A percentile compares a stretch with the other conserved stretches of the same genome.
Evolutionary conservation across 805 yeast species (phyloP).

Genomic region (Yarrowia porcina): DNA sequence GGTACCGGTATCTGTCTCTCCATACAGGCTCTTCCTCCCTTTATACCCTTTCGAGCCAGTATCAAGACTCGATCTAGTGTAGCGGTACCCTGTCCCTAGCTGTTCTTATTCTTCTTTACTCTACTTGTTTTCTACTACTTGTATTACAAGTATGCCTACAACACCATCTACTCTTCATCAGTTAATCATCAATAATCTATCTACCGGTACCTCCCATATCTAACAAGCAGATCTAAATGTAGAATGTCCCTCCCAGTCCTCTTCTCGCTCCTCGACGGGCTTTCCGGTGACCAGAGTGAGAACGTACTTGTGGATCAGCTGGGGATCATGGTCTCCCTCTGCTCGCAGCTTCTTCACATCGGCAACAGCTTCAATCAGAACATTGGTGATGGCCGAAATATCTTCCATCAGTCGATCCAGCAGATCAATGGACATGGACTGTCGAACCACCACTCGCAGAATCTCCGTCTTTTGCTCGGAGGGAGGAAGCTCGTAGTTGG

Average conservation of each 20-base stretch:
- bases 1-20: too few species aligned
- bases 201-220: neutral
- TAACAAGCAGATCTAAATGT: conserved; percentile 11
- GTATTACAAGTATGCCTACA: too few species aligned
- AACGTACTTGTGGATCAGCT: conserved; percentile 14
- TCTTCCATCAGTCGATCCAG: conserved; percentile 64
- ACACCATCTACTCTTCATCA: too few species aligned
- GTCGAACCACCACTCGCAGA: conserved; percentile 78
- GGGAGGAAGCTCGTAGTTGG: conserved; percentile 80
- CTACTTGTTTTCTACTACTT: too few species aligned
- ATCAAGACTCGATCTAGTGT: too few species aligned
- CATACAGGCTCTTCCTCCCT: too few species aligned
- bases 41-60: too few species aligned
- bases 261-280: conserved; percentile 22
- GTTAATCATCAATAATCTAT: neutral
- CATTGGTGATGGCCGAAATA: conserved; percentile 51
- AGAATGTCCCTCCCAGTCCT: conserved; percentile 21
- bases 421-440: conserved; percentile 59
- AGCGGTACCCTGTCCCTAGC: too few species aligned
- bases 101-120: too few species aligned
- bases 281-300: conserved; percentile 9
- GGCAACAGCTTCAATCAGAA: conserved; percentile 50
- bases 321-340: conserved; percentile 3
- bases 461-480: conserved; percentile 60
- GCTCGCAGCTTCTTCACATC: neutral